Evolutionary conservation across 2,329 filamentous ascomycete species (phyloP).

Genomic region (Cytospora paraplurivora): DNA sequence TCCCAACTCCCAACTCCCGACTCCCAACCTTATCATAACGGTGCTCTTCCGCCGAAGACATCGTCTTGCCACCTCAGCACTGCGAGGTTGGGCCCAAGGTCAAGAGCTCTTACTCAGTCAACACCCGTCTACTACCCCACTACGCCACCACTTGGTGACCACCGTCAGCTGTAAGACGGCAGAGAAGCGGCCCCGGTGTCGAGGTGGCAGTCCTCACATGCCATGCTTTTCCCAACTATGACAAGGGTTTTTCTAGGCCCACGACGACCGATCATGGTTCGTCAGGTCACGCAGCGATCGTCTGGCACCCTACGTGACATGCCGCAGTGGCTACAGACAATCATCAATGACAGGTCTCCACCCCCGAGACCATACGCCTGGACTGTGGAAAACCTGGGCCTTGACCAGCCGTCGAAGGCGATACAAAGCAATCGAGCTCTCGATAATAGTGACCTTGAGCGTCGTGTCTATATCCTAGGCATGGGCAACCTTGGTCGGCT

Average conservation of each 20-base stretch:
- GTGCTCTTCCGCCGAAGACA: background rate
- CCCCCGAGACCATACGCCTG: constrained; percentile 31
- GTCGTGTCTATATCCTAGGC: constrained; percentile 76
- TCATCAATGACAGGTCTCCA: constrained; percentile 24
- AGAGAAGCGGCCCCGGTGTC: background rate
- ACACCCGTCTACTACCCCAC: background rate
- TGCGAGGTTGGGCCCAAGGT: background rate
- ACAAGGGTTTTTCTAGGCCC: background rate
- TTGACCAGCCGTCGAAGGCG: constrained; percentile 1
- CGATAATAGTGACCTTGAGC: constrained; percentile 25
- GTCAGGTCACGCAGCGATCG: constrained; percentile 5
- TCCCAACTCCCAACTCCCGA: background rate
- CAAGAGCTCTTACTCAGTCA: background rate
- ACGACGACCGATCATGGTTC: background rate
- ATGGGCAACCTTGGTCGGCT: constrained; percentile 80
- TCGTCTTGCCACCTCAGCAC: background rate
- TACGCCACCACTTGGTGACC: background rate
- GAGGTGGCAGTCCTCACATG: background rate
- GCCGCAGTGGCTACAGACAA: constrained; percentile 29
- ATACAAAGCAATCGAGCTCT: constrained; percentile 25
- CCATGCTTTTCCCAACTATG: constrained; percentile 17
- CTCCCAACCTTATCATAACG: constrained; percentile 1
- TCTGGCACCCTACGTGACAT: constrained; percentile 6
- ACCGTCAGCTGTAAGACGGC: background rate
- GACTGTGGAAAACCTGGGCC: constrained; percentile 29